These are phyloP conservation scores for Zizania palustris DNA, from an alignment of 202 grass and related monocot genomes.

Conservation along the genomic window DNA sequence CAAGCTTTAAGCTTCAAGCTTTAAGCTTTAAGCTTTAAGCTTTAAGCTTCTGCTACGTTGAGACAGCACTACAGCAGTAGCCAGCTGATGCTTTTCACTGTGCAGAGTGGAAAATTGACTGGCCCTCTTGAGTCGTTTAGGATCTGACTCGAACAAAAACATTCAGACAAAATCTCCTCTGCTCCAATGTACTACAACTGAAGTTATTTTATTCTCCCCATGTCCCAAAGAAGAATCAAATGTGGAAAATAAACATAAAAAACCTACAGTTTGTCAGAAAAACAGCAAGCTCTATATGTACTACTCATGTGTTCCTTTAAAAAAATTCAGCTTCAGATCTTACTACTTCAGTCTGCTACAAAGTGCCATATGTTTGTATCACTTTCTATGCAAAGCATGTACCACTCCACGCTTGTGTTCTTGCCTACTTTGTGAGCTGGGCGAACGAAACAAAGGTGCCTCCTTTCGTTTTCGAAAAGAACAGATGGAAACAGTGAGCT, in stretches of 20 bases:
- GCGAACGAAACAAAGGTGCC: not conserved
- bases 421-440: not conserved
- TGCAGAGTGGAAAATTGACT: conserved; percentile 26
- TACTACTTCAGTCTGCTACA: not conserved
- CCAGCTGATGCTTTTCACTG: not conserved
- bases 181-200: conserved; percentile 21
- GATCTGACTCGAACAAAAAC: conserved; percentile 44
- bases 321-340: conserved; percentile 5
- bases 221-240: conserved; percentile 11
- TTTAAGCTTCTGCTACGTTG: too few relatives aligned
- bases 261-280: conserved; percentile 12
- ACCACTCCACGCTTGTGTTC: not conserved
- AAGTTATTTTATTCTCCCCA: not conserved
- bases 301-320: not conserved
- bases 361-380: not conserved
- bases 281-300: not conserved
- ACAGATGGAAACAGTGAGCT: conserved; percentile 11
- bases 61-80: too few relatives aligned
- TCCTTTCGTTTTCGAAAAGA: not conserved
- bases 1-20: too few relatives aligned
- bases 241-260: conserved; percentile 2
- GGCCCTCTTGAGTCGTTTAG: conserved; percentile 3
- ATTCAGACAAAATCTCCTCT: conserved; percentile 46
- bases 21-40: too few relatives aligned
- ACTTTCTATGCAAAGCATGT: conserved; percentile 5